Base-by-base conservation (phyloP, 495 filamentous ascomycete genomes). In the Lasiosphaeria miniovina region DNA sequence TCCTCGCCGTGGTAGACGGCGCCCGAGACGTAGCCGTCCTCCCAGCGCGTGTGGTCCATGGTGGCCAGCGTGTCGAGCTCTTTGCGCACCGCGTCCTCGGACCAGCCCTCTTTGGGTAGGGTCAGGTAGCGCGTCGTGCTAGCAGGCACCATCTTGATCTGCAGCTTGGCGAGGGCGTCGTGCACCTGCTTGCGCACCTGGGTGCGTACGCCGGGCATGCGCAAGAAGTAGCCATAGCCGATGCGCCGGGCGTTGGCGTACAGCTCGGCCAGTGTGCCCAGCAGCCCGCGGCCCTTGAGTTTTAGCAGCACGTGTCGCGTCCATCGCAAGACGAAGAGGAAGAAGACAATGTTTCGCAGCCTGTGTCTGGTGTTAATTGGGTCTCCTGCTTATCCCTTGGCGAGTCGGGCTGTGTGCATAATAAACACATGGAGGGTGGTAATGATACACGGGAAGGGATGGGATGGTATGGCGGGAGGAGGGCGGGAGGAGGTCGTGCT, bases 1-100 rank as follows among this genome's bases (percentile, higher is more conserved):
- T 92, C 80, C 57, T 95, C 94, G 52, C 95, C 94, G 68, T 96
- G 93, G 71, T 99, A 99, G 34, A 99, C 94, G 24, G 94, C 93
- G 52, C 94, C 94, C 57, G 90, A 95, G 45, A 99, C 94, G 52
- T 83, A 84, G 24, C 94, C 94, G 75, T 97, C 91, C 75, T 99
- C 94, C 94, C 94, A 99, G 61, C 88, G 82, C 8, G 92, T 94
- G 75, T 96, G 94, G 60, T 97, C 87, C 90, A 99, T 88, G 40
- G 81, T 84, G 35, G 83, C 85, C 61, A 98, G 77, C 65, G 86
- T 84, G 48, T 86, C 83, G 61, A 98, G 82, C 76, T 97, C 93
- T 51, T 85, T 86, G 61, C 84, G 82, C 15, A 98, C 80, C 65
- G 87, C 86, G 11, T 95, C 90, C 34, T 87, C 78, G 1, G 83